A percentile compares a stretch with the other conserved stretches of the same genome.
phyloP scores from a whole-genome alignment of 2,329 filamentous ascomycete genomes.

The Alternaria atra region DNA sequence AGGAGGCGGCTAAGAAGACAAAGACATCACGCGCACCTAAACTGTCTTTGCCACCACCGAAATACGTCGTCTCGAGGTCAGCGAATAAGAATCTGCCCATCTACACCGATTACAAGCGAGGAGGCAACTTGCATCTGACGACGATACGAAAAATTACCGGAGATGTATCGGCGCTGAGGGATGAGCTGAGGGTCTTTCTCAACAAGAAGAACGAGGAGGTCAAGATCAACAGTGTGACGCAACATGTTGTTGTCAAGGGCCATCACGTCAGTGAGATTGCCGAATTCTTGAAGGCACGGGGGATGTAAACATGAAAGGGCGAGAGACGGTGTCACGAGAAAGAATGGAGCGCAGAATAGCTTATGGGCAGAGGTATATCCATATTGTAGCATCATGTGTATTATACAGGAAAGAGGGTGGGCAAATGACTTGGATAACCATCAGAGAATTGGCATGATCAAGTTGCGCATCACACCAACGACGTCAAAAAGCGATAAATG shows the following conservation, averaged over 20 bases:
- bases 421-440: neutral
- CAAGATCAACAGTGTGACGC: constrained; percentile 68
- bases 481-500: neutral
- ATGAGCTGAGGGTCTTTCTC: constrained; percentile 70
- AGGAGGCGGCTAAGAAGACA: constrained; percentile 10
- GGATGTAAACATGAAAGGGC: constrained; percentile 19
- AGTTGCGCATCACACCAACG: neutral
- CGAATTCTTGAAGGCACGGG: constrained; percentile 26
- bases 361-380: neutral
- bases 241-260: constrained; percentile 67
- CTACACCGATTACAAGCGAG: constrained; percentile 77
- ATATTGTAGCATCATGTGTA: neutral
- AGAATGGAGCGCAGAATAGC: neutral
- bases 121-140: constrained; percentile 79
- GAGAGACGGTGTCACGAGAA: neutral
- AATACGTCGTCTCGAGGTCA: constrained; percentile 79
- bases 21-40: constrained; percentile 6
- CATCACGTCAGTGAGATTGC: constrained; percentile 20
- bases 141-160: constrained; percentile 82
- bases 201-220: constrained; percentile 65
- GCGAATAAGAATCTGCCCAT: constrained; percentile 75
- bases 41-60: constrained; percentile 41
- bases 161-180: constrained; percentile 68
- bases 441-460: neutral
- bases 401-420: neutral